Evolutionary conservation across 1,139 yeast species (phyloP), one percentile per base, ranked within the genome.

Genomic region (Taphrina pruni): DNA sequence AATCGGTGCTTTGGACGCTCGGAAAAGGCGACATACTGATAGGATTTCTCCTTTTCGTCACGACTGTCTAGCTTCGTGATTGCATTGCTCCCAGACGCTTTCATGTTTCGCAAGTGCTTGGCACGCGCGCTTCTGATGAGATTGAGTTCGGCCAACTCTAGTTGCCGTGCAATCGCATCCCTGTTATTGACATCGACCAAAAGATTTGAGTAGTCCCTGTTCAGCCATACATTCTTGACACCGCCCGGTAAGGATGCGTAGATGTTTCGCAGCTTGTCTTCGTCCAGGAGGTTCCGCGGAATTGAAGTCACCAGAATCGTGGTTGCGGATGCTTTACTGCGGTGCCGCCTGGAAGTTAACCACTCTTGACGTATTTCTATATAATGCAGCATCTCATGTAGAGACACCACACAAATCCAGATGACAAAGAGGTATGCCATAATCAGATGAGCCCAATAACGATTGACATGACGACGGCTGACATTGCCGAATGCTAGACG

Each of bases 401-500:
- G 91, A 71, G 92, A 83, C 41, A 89, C 83, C 77, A 85, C 91
- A 54, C 90, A 78, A 69, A 89, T 83, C 57, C 82, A 77, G 58
- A 95, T 91, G 78, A 88, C 90, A 77, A 85, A 90, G 50, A 86
- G 74, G 94, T 96, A 89, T 4, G 94, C 87, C 67, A 90, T 80
- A 71, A 94, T 84, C 1, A 88, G 93, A 76, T 93, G 97, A 1
- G 97, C 97, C 78, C 86, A 94, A 78, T 88, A 89, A 70, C 96
- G 83, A 66, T 84, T 79, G 66, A 79, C 78, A 75, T 85, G 61
- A 41, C 39, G 83, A 70, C 84, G 82, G 73, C 87, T 79, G 69
- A 92, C 88, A 76, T 94, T 92, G 50, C 95, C 85, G 76, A 88
- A 91, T 1, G 97, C 87, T 72, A 91, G 83, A 73, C 84, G 83